These are phyloP conservation scores for Eutypella sp. DNA, from an alignment of 2,329 filamentous ascomycete species.

Conservation along the genomic window DNA sequence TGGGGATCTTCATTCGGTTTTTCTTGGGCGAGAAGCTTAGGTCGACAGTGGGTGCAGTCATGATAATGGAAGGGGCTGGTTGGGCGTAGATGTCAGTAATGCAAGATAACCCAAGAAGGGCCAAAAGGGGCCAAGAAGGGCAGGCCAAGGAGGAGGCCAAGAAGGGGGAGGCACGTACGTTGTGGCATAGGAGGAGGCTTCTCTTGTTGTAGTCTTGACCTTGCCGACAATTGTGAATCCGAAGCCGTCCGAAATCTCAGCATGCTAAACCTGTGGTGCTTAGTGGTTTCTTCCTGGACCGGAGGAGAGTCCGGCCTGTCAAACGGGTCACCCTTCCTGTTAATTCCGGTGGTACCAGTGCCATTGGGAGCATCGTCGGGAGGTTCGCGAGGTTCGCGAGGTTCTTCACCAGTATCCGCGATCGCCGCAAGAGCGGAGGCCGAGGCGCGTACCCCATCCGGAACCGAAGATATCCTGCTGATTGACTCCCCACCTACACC, in stretches of 20 bases:
- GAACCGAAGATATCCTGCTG: not conserved
- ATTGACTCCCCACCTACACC: not conserved
- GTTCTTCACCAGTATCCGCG: no score
- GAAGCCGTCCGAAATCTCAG: slow-evolving; percentile 88
- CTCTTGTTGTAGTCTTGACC: slow-evolving; percentile 63
- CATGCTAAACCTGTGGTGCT: slow-evolving; percentile 61
- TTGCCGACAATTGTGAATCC: slow-evolving; percentile 78
- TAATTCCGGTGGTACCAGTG: slow-evolving; percentile 10
- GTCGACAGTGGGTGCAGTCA: slow-evolving; percentile 78
- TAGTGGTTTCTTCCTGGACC: slow-evolving; percentile 49
- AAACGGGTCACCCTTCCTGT: slow-evolving; percentile 23
- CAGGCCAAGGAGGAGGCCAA: not conserved
- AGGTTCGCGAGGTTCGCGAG: no score
- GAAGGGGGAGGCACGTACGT: slow-evolving; percentile 37
- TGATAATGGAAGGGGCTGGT: slow-evolving; percentile 73
- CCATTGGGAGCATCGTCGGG: slow-evolving; percentile 4
- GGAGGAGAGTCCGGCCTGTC: slow-evolving; percentile 43
- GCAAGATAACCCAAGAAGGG: no score
- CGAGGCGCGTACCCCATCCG: not conserved
- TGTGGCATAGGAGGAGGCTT: slow-evolving; percentile 53
- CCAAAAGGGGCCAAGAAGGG: not conserved
- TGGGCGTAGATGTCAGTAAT: slow-evolving; percentile 18
- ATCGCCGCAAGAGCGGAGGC: slow-evolving; percentile 8
- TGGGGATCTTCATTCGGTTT: slow-evolving; percentile 49
- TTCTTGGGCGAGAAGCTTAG: slow-evolving; percentile 50